Evolutionary conservation across 1,284 basidiomycete species (phyloP).

Genomic region (Trichosporon asahii): DNA sequence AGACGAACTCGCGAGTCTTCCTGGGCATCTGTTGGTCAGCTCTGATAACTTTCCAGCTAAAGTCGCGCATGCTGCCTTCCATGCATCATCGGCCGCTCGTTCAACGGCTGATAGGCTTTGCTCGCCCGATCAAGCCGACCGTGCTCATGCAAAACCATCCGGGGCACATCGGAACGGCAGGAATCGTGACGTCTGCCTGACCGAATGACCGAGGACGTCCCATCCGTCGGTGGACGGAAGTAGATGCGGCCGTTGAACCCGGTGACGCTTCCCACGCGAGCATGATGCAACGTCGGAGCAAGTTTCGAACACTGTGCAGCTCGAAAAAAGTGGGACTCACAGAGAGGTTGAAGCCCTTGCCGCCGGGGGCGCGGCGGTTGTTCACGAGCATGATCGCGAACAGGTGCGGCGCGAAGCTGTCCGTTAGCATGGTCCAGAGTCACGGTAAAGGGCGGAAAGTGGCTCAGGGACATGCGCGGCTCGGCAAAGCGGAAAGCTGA

Average conservation of each 20-base stretch:
- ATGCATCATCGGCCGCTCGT: too few relatives aligned
- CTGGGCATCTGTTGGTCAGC: constrained; percentile 49
- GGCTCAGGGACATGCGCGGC: neutral
- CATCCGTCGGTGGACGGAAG: neutral
- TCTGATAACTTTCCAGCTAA: neutral
- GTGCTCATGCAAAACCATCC: neutral
- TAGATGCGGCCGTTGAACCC: neutral
- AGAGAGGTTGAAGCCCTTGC: constrained; percentile 23
- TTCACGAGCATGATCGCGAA: constrained; percentile 21
- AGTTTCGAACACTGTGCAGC: neutral
- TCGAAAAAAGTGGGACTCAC: constrained; percentile 13
- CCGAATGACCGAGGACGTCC: neutral
- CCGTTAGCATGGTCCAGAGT: neutral
- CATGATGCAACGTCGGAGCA: neutral
- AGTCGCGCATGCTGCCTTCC: neutral
- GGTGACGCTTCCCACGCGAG: neutral
- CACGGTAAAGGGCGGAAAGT: neutral
- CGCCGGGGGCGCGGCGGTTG: constrained; percentile 9
- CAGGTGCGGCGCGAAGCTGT: constrained; percentile 25
- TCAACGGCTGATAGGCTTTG: neutral
- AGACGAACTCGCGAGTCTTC: constrained; percentile 80
- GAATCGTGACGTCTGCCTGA: neutral
- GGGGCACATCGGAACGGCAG: neutral
- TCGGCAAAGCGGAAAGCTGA: neutral
- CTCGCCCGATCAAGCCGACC: neutral